A percentile compares a stretch with the other conserved stretches of the same genome.
phyloP scores from a whole-genome alignment of 2,329 filamentous ascomycete species.

The Thyridium curvatum region DNA sequence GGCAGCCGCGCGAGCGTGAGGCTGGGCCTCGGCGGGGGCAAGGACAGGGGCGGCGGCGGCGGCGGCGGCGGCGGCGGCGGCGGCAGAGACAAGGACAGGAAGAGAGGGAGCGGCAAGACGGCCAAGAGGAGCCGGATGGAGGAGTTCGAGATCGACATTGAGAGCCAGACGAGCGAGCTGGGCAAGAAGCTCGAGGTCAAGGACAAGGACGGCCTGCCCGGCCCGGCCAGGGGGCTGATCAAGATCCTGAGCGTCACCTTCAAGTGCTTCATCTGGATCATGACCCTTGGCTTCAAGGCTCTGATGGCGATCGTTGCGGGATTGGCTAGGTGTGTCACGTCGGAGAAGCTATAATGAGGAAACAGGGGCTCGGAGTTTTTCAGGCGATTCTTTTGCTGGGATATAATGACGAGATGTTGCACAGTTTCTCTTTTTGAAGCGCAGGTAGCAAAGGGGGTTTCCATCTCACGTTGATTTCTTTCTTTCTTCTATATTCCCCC shows the following conservation, averaged over 20 bases:
- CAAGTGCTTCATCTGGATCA: slow-evolving; percentile 52
- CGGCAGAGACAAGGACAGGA: slow-evolving; percentile 6
- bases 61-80: not conserved
- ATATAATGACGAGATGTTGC: slow-evolving; percentile 1
- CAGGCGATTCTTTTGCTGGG: slow-evolving; percentile 3
- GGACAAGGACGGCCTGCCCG: slow-evolving; percentile 42
- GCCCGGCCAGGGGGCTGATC: slow-evolving; percentile 38
- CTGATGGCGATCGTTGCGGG: slow-evolving; percentile 42
- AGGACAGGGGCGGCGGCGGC: slow-evolving; percentile 1
- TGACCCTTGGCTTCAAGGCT: slow-evolving; percentile 50
- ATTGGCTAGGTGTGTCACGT: slow-evolving; percentile 43
- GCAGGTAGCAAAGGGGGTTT: slow-evolving; percentile 1
- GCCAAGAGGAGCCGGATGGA: slow-evolving; percentile 34
- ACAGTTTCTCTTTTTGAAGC: too few species aligned
- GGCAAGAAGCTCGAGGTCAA: slow-evolving; percentile 32
- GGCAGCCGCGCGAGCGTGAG: slow-evolving; percentile 11
- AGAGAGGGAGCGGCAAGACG: slow-evolving; percentile 10
- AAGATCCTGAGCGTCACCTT: slow-evolving; percentile 47
- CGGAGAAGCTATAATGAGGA: slow-evolving; percentile 27
- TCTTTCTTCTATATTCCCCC: not conserved
- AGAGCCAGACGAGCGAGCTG: slow-evolving; percentile 50
- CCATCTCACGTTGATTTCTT: slow-evolving; percentile 2
- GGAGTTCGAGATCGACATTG: slow-evolving; percentile 55
- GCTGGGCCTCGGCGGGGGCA: slow-evolving; percentile 12
- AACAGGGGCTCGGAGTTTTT: not conserved